Conservation (phyloP, 1,284 basidiomycete genomes). For the Lentinus polychrous region DNA sequence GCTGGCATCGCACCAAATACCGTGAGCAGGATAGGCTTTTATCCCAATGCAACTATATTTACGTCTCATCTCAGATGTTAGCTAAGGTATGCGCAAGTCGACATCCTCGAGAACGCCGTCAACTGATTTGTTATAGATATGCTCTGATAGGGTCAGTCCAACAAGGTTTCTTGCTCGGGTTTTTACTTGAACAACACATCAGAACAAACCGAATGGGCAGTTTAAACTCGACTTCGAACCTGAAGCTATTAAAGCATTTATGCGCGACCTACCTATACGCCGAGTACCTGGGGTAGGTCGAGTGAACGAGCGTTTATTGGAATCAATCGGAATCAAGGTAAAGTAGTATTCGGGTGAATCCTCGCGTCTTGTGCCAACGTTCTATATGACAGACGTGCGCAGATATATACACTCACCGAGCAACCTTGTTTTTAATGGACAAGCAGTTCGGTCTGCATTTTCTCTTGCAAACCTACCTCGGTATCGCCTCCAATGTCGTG, state of each 20-base stretch:
- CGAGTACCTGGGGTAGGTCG: slow-evolving; percentile 86
- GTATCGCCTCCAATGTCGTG: slow-evolving; percentile 80
- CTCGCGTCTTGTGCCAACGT: not conserved
- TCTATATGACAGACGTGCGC: slow-evolving; percentile 62
- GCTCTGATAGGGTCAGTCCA: slow-evolving; percentile 71
- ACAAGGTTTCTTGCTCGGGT: not conserved
- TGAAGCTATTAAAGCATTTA: slow-evolving; percentile 65
- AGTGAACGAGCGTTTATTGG: slow-evolving; percentile 80
- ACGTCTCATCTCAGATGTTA: slow-evolving; percentile 18
- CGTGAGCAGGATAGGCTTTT: slow-evolving; percentile 30
- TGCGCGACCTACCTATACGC: slow-evolving; percentile 68
- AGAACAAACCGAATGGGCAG: slow-evolving; percentile 95
- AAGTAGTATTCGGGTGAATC: slow-evolving; percentile 9
- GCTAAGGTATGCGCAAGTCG: slow-evolving; percentile 24
- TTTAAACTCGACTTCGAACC: slow-evolving; percentile 69
- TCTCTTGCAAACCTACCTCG: slow-evolving; percentile 73
- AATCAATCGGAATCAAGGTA: slow-evolving; percentile 82
- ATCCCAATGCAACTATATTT: slow-evolving; percentile 3
- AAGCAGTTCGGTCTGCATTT: slow-evolving; percentile 76
- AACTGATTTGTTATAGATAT: slow-evolving; percentile 59
- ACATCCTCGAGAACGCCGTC: not conserved
- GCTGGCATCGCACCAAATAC: slow-evolving; percentile 90
- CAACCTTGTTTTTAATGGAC: slow-evolving; percentile 71
- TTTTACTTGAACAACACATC: not conserved
- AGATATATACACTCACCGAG: slow-evolving; percentile 75